Base-by-base conservation (phyloP, 805 yeast species). In the Pichia nakasei region DNA sequence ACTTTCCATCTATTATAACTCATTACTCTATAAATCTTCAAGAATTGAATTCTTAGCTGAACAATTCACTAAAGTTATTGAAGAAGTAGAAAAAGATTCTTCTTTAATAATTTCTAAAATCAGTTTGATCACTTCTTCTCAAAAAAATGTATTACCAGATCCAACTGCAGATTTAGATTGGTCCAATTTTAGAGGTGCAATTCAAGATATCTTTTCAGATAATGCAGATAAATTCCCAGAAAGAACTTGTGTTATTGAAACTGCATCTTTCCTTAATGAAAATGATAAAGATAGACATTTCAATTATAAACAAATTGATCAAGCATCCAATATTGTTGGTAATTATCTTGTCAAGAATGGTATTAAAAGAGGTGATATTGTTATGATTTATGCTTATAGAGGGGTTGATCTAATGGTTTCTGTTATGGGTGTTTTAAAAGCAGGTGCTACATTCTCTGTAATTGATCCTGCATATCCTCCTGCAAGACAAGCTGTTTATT, bases 401-500 rank as follows among this genome's bases (percentile, higher is more conserved):
- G 96, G 97, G 55, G 98, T 93, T 8, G 99, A 93, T 60, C 70
- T 93, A 49, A 86, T 93, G 78, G 86, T 94, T 36, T 94, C 97
- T 6, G 97, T 93, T 17, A 82, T 93, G 85, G 99, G 97, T 64
- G 96, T 88, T 19, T 75, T 93, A 61, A 93, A 93, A 67, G 97
- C 98, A 1, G 99, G 99, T 54, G 97, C 96, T 17, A 91, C 98
- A 0, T 93, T 93, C 63, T 89, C 97, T 9, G 99, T 93, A 20
- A 94, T 93, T 51, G 99, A 93, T 61, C 98, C 98, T 8, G 97
- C 97, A 5, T 93, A 93, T 63, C 99, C 99, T 36, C 96, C 98
- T 17, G 95, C 95, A 9, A 79, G 99, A 65, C 99, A 93, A 65
- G 93, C 86, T 51, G 78, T 93, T 48, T 93, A 93, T 63, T 72